Evolutionary conservation across 495 filamentous ascomycete species (phyloP), one percentile per base, ranked within the genome.

Genomic region (Annulohypoxylon moriforme): DNA sequence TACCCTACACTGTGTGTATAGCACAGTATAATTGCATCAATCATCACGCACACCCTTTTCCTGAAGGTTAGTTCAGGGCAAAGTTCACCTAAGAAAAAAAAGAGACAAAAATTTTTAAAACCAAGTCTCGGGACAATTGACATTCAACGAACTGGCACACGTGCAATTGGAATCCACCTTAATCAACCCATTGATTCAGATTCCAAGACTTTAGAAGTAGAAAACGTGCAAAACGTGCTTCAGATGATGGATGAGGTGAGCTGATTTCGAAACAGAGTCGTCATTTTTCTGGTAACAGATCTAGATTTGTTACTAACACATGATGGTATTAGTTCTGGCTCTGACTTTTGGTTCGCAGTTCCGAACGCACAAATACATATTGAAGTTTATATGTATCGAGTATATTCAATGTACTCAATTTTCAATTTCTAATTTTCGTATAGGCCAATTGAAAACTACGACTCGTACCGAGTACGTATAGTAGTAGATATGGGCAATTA

Each of bases 221-320:
- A 49, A 63, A 72, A 77, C 72, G 36, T 40, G 36, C 13, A 49
- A 63, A 72, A 77, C 75, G 75, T 77, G 75, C 75, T 72, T 52
- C 3, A 68, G 18, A 68, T 65, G 64, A 71, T 75, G 67, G 69
- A 73, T 73, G 75, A 77, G 69, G 69, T 64, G 64, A 75, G 36
- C 53, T 52, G 31, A 34, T 49, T 57, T 58, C 60, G 69, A 72
- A 72, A 68, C 53, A 29, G 27, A 50, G 52, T 71, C 58, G 57
- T 67, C 69, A 50, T 66, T 3, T 44, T 60, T 65, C 47, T 71
- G 42, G 27, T 56, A 24, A 58, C 31, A 44, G 52, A 60, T 57
- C 62, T 61, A 42, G 69, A 71, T 55, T 40, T 34, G 29, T 50
- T 52, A 50, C 63, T 67, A 50, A 38, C 38, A 31, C 50, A 16